Conservation (phyloP, 2,329 filamentous ascomycete species). For the Mariannaea elegans region DNA sequence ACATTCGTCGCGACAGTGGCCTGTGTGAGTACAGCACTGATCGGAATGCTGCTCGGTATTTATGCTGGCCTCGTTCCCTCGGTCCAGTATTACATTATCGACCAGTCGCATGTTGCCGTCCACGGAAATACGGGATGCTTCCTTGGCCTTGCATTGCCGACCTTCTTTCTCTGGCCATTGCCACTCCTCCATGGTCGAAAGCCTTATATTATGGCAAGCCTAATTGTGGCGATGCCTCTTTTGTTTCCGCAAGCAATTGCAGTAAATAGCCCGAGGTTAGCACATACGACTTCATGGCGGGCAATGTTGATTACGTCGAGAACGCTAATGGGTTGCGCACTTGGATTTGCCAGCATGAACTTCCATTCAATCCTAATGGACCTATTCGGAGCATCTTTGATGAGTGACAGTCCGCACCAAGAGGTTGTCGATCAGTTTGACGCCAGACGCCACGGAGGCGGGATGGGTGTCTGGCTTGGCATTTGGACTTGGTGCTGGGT, state of each 20-base stretch:
- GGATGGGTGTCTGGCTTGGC: constrained; percentile 82
- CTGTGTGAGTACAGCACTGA: constrained; percentile 76
- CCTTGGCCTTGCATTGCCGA: constrained; percentile 74
- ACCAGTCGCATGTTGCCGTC: constrained; percentile 72
- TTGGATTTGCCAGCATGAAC: constrained; percentile 83
- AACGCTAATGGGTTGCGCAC: constrained; percentile 70
- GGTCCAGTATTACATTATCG: constrained; percentile 79
- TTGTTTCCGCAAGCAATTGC: constrained; percentile 80
- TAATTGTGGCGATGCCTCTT: constrained; percentile 75
- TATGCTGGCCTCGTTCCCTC: constrained; percentile 82
- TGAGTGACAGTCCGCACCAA: constrained; percentile 77
- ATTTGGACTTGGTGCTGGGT: constrained; percentile 82
- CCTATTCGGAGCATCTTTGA: constrained; percentile 78
- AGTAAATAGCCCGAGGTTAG: constrained; percentile 65
- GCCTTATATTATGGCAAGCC: constrained; percentile 75
- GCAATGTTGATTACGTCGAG: constrained; percentile 70
- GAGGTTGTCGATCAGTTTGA: constrained; percentile 74
- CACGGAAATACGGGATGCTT: constrained; percentile 80
- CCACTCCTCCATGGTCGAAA: constrained; percentile 80
- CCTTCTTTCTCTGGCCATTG: constrained; percentile 76
- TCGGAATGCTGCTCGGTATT: constrained; percentile 77
- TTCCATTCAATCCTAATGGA: constrained; percentile 77
- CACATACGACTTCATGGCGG: constrained; percentile 64
- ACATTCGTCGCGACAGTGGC: constrained; percentile 73
- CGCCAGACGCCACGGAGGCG: constrained; percentile 77